These are phyloP conservation scores for Xylariomycetidae sp. DNA, from an alignment of 2,329 filamentous ascomycete species.

Conservation along the genomic window DNA sequence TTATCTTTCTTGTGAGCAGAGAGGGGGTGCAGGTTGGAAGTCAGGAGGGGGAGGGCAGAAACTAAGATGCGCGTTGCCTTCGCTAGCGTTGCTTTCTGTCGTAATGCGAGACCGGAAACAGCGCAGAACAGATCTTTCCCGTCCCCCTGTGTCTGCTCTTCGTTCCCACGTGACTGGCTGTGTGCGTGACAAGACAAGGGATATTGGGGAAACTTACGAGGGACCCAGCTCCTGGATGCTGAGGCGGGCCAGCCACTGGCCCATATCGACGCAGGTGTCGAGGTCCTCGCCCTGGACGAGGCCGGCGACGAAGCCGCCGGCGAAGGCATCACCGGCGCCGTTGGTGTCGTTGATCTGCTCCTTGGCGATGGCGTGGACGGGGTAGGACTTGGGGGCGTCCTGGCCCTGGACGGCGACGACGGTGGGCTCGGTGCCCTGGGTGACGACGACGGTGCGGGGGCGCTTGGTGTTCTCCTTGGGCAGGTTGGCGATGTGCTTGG, in stretches of 20 bases:
- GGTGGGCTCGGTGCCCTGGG: constrained; percentile 88
- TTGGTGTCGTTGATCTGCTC: constrained; percentile 91
- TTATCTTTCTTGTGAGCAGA: constrained; percentile 2
- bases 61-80: too few species aligned
- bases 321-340: constrained; percentile 94
- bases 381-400: constrained; percentile 66
- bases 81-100: too few species aligned
- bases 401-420: constrained; percentile 72
- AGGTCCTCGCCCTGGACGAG: constrained; percentile 79
- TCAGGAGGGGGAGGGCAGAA: too few species aligned
- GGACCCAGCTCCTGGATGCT: constrained; percentile 94
- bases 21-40: too few species aligned
- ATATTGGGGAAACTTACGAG: constrained; percentile 69
- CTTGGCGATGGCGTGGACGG: constrained; percentile 72
- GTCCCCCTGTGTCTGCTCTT: background rate
- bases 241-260: constrained; percentile 90
- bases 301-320: constrained; percentile 87
- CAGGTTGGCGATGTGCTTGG: constrained; percentile 75
- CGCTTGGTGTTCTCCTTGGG: constrained; percentile 88
- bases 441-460: constrained; percentile 83
- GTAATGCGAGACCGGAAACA: too few species aligned
- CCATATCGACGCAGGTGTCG: constrained; percentile 76
- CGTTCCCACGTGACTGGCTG: too few species aligned
- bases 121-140: background rate
- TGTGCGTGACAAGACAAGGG: too few species aligned